A percentile compares a stretch with the other conserved stretches of the same genome.
Conservation (phyloP, 805 yeast genomes). For the Candida cerambycidarum region DNA sequence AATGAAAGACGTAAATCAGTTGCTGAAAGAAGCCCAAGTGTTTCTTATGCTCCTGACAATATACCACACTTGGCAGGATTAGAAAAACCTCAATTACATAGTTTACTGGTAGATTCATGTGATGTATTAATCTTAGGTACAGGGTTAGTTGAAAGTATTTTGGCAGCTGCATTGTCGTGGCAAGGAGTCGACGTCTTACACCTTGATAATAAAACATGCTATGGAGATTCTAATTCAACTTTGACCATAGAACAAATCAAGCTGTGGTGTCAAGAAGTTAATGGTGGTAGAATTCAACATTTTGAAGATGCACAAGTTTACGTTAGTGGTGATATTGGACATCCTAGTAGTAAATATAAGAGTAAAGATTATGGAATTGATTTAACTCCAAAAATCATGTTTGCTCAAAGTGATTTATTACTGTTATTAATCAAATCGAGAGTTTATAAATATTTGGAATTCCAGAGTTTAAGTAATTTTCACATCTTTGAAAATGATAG, state of each 20-base stretch:
- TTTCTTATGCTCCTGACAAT: constrained; percentile 41
- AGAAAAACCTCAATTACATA: constrained; percentile 67
- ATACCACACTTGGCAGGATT: constrained; percentile 77
- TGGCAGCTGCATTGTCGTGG: constrained; percentile 96
- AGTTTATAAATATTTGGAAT: constrained; percentile 88
- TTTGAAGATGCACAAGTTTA: constrained; percentile 76
- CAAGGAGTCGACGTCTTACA: constrained; percentile 96
- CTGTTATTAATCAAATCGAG: constrained; percentile 77
- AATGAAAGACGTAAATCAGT: constrained; percentile 43
- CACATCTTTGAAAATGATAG: constrained; percentile 93
- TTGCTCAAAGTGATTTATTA: constrained; percentile 86
- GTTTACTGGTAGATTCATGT: constrained; percentile 62
- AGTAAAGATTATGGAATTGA: constrained; percentile 86
- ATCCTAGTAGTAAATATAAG: constrained; percentile 12
- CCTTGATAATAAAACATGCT: constrained; percentile 78
- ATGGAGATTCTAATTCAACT: constrained; percentile 88
- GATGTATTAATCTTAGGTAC: constrained; percentile 94
- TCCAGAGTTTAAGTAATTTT: constrained; percentile 82
- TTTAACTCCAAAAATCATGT: constrained; percentile 79
- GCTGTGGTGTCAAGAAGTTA: constrained; percentile 77
- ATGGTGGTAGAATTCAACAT: constrained; percentile 42
- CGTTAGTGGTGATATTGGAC: constrained; percentile 59
- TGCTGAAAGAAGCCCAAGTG: constrained; percentile 48
- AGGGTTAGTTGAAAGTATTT: constrained; percentile 80
- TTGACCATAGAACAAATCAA: constrained; percentile 82